Evolutionary conservation across 179 eudicot genomes (phyloP), one percentile per base, ranked within the genome.

Genomic region (Heliamphora pulchella): DNA sequence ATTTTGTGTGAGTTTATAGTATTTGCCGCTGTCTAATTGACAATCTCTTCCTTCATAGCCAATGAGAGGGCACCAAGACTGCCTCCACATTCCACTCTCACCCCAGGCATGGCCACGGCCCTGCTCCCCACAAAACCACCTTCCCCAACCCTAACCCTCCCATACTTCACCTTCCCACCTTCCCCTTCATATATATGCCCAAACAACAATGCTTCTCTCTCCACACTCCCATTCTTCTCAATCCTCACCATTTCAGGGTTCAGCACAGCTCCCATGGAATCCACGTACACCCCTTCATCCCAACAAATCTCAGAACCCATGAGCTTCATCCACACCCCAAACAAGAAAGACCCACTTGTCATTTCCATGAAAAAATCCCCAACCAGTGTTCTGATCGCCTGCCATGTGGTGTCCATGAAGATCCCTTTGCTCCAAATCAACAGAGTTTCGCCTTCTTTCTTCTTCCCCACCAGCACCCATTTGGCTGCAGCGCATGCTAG

Each of bases 141-240:
- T 81, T 86, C 82, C n/a, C 76, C 85, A 18, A 87, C 48, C n/a
- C 80, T 82, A 9, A 87, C 81, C 59, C 81, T 82, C 58, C 87
- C 90, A 70, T 84, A 88, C 83, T 83, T 88, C 8, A 86, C 90
- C 57, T 71, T 82, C 11, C 90, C 90, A 22, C 82, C 88, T 79
- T 88, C 90, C n/a, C 90, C 90, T 80, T 86, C 90, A 77, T 88
- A 86, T 71, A 86, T 84, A 72, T 86, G 90, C 53, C 90, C 90
- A 80, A 88, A 86, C 11, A 86, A 71, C 71, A 86, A 47, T n/a
- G 87, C 84, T 48, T 88, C 90, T 75, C 81, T 84, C 8, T 84
- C 88, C 48, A 87, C 82, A 61, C 84, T 80, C 15, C 90, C 88
- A 44, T 80, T 80, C 14, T 80, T 81, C 58, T 86, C 87, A 44